phyloP scores from a whole-genome alignment of 192 early-diverging fungal species.

The Entophlyctis luteolus region DNA sequence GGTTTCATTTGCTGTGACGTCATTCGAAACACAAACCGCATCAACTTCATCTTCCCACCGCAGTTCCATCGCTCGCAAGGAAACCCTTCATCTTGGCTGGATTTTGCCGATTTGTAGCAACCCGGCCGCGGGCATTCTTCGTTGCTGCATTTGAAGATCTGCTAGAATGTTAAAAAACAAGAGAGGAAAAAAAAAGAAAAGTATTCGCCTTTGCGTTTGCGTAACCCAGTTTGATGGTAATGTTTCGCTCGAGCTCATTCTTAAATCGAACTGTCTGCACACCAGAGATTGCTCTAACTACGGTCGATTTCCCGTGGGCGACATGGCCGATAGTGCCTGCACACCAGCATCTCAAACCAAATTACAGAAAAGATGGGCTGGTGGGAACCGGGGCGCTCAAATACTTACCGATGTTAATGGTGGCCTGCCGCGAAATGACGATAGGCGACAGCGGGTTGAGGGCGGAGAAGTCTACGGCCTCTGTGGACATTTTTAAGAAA shows the following conservation, averaged over 20 bases:
- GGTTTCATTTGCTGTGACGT: too few species aligned
- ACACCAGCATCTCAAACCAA: too few species aligned
- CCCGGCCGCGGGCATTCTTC: slow-evolving; percentile 90
- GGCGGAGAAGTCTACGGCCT: slow-evolving; percentile 36
- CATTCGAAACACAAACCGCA: too few species aligned
- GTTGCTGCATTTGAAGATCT: slow-evolving; percentile 97
- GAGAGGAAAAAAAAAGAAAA: neutral
- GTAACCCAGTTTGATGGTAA: slow-evolving; percentile 99
- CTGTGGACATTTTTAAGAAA: neutral
- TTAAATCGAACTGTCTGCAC: slow-evolving; percentile 97
- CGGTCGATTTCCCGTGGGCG: slow-evolving; percentile 98
- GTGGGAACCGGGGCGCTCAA: neutral
- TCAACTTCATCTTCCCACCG: slow-evolving; percentile 77
- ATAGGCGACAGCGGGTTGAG: slow-evolving; percentile 83
- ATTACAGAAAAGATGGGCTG: neutral
- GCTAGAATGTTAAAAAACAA: neutral
- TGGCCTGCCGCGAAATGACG: slow-evolving; percentile 96
- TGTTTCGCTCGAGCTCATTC: slow-evolving; percentile 97
- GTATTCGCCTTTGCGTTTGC: slow-evolving; percentile 87
- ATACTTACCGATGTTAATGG: slow-evolving; percentile 93
- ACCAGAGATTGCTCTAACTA: slow-evolving; percentile 97
- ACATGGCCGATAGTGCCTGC: slow-evolving; percentile 98
- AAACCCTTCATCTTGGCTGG: slow-evolving; percentile 78
- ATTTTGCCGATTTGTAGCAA: slow-evolving; percentile 87
- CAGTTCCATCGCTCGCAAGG: slow-evolving; percentile 85